Evolutionary conservation across 306 rosid genomes (phyloP), one percentile per base, ranked within the genome.

Genomic region (Inga oerstediana): DNA sequence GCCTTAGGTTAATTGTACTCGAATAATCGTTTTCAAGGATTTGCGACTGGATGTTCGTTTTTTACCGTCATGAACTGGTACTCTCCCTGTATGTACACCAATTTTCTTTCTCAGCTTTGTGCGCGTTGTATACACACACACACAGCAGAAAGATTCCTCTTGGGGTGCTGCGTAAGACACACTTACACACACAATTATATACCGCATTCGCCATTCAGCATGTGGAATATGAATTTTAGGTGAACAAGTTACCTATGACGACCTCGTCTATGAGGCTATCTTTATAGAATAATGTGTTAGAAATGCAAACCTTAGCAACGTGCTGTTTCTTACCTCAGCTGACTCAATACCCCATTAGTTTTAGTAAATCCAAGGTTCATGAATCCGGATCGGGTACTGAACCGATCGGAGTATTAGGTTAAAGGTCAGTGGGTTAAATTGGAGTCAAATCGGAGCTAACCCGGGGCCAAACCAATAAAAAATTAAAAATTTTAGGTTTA

Each of bases 201-300:
- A 64, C 19, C 1, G 41, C 37, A 72, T 72, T 73, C 43, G 61
- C 39, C 59, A 72, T 13, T 72, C 37, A 16, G 77, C 77, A 73
- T 72, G 59, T 6, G 59, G 59, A 45, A 72, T 72, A 45, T 44
- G 39, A 72, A 46, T 72, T 72, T 46, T 45, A 72, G 76, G 76
- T 24, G 76, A 24, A 72, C 41, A 72, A 72, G 76, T 45, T 24
- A 72, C 19, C 59, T 24, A 46, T 14, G 52, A 62, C 37, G 68
- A 24, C 59, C n/a, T 22, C 35, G 35, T 43, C 75, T 22, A 45
- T 44, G 20, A 72, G 37, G 37, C 58, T 2, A 24, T 72, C 56
- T 46, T 27, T 15, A 44, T 44, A 37, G 56, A 44, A 72, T 72
- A 72, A 71, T 11, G 52, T 19, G 54, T 71, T 44, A 43, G 35